These are phyloP conservation scores for Allium cepa DNA, from an alignment of 106 monocot species.

Conservation along the genomic window DNA sequence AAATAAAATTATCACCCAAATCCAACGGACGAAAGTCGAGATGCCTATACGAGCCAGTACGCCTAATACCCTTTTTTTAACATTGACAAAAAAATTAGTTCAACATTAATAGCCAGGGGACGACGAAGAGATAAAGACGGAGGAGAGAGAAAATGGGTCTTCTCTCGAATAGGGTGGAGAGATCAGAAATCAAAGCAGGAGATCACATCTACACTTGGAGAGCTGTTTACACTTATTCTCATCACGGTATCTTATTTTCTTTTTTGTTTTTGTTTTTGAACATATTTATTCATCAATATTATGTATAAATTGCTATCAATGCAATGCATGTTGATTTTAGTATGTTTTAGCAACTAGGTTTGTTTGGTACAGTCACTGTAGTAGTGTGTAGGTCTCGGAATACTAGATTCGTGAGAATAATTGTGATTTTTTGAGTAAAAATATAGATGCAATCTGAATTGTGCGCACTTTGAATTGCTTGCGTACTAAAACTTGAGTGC, in stretches of 20 bases:
- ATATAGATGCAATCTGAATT: too few relatives aligned
- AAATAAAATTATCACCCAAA: too few relatives aligned
- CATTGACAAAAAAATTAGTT: too few relatives aligned
- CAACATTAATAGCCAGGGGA: too few relatives aligned
- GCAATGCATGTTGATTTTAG: background rate
- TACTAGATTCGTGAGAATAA: background rate
- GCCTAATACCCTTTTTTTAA: too few relatives aligned
- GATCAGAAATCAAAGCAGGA: constrained; percentile 68
- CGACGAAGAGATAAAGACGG: background rate
- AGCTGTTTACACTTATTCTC: constrained; percentile 85
- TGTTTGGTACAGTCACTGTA: background rate
- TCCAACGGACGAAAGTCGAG: too few relatives aligned
- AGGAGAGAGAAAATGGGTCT: constrained; percentile 62
- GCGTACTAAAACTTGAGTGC: too few relatives aligned
- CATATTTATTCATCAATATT: background rate
- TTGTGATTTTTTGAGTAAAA: too few relatives aligned
- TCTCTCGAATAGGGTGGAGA: constrained; percentile 69
- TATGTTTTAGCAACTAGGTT: background rate
- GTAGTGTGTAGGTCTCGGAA: background rate
- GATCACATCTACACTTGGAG: constrained; percentile 99
- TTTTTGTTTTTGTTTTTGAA: background rate
- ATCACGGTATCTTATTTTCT: constrained; percentile 56
- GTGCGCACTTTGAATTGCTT: too few relatives aligned
- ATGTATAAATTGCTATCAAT: background rate
- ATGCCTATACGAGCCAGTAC: too few relatives aligned